Conservation (phyloP, 257 asterid species). For the Datura wrightii region DNA sequence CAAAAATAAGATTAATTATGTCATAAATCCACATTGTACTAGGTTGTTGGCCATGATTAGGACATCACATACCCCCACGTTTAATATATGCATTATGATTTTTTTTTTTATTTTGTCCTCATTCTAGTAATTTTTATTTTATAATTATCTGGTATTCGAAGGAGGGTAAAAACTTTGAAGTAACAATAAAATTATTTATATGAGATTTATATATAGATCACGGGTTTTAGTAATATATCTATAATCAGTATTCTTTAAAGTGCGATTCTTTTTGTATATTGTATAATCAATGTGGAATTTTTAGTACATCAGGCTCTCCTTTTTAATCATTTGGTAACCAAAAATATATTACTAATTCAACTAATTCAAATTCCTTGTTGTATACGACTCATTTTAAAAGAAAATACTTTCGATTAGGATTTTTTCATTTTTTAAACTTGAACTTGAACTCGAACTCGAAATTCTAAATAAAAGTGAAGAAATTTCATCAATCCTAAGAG, state of each 20-base stretch:
- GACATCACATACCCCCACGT: too few relatives aligned
- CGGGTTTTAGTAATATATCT: background rate
- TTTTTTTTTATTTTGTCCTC: background rate
- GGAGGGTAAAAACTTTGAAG: too few relatives aligned
- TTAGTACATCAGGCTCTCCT: background rate
- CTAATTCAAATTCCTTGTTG: too few relatives aligned
- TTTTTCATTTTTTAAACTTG: too few relatives aligned
- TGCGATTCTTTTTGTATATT: too few relatives aligned
- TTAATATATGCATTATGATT: background rate
- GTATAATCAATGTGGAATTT: background rate
- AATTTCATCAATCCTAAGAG: too few relatives aligned
- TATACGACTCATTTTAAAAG: background rate
- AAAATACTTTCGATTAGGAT: fast-evolving
- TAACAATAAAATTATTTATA: background rate
- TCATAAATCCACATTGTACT: background rate
- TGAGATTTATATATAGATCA: background rate
- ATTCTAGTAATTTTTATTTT: background rate
- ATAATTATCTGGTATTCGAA: background rate
- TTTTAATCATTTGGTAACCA: too few relatives aligned
- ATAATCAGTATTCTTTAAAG: too few relatives aligned
- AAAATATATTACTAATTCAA: too few relatives aligned
- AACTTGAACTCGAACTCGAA: too few relatives aligned
- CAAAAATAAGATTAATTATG: background rate
- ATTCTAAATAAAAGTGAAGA: too few relatives aligned
- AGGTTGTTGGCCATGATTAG: constrained; percentile 18